These are phyloP conservation scores for Brassica nigra DNA, from an alignment of 345 rosid genomes.

Conservation along the genomic window DNA sequence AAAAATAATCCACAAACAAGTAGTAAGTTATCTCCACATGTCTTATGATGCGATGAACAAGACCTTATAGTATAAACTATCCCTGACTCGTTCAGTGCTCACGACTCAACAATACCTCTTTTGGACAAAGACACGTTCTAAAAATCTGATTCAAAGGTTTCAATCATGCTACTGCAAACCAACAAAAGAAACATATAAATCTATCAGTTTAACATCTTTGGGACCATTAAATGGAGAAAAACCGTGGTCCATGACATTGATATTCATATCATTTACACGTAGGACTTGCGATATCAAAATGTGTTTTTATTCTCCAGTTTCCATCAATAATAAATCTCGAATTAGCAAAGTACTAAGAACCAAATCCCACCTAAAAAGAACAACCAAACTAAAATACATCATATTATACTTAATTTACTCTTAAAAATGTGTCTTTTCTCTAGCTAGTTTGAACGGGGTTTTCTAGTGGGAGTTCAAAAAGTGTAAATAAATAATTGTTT, in stretches of 20 bases:
- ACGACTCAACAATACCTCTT: constrained; percentile 32
- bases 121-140: constrained; percentile 34
- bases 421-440: not conserved
- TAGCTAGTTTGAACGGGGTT: not conserved
- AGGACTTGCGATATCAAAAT: constrained; percentile 25
- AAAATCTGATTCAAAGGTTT: constrained; percentile 38
- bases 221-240: constrained; percentile 36
- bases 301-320: not conserved
- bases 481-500: not conserved
- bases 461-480: not conserved
- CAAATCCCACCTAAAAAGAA: constrained; percentile 29
- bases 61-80: constrained; percentile 26
- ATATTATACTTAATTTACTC: not conserved
- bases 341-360: constrained; percentile 40
- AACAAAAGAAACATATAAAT: constrained; percentile 40
- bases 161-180: constrained; percentile 31
- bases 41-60: constrained; percentile 26
- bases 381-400: constrained; percentile 24
- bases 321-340: constrained; percentile 35
- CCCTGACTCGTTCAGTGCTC: constrained; percentile 33
- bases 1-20: constrained; percentile 27
- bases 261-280: constrained; percentile 43
- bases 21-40: constrained; percentile 35
- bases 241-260: constrained; percentile 42
- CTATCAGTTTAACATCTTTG: constrained; percentile 36